A percentile compares a stretch with the other conserved stretches of the same genome.
Conservation (phyloP, 805 yeast genomes). For the Saccharomycopsis sp. region DNA sequence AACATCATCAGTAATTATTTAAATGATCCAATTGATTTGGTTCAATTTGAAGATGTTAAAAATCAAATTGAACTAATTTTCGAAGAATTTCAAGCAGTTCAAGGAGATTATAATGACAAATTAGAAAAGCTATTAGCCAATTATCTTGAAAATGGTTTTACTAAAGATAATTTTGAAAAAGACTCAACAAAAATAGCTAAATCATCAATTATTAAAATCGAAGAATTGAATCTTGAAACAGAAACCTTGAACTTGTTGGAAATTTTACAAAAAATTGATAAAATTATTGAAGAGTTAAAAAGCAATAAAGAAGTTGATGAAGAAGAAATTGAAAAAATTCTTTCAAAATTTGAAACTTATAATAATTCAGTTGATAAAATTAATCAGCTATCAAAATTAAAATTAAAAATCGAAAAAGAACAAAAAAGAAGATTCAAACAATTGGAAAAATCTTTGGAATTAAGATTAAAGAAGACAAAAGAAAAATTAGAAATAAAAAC, state of each 20-base stretch:
- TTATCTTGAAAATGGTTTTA: slow-evolving; percentile 7
- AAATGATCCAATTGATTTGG: slow-evolving; percentile 6
- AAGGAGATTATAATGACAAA: slow-evolving; percentile 1
- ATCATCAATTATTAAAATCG: slow-evolving; percentile 10
- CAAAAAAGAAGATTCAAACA: slow-evolving; percentile 12
- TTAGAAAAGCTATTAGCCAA: slow-evolving; percentile 1
- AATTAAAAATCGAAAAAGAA: slow-evolving; percentile 12
- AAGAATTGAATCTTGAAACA: slow-evolving; percentile 17
- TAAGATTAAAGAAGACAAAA: slow-evolving; percentile 15
- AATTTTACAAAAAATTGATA: slow-evolving; percentile 9
- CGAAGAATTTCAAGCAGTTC: slow-evolving; percentile 8
- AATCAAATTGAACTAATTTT: slow-evolving; percentile 21
- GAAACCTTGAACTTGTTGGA: slow-evolving; percentile 11
- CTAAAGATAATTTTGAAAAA: slow-evolving; percentile 13
- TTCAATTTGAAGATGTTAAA: slow-evolving; percentile 20
- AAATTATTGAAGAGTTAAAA: slow-evolving; percentile 3
- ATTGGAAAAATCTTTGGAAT: slow-evolving; percentile 14
- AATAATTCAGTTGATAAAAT: slow-evolving; percentile 1
- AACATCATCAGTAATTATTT: slow-evolving; percentile 9
- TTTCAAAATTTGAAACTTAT: slow-evolving; percentile 5
- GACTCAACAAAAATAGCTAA: slow-evolving; percentile 10
- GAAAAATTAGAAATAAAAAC: slow-evolving; percentile 7
- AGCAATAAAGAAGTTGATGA: slow-evolving; percentile 2
- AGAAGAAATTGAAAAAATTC: slow-evolving; percentile 9
- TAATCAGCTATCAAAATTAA: slow-evolving; percentile 4